Evolutionary conservation across 2,329 filamentous ascomycete species (phyloP), one percentile per base, ranked within the genome.

Genomic region (Colletotrichum neosansevieriae): DNA sequence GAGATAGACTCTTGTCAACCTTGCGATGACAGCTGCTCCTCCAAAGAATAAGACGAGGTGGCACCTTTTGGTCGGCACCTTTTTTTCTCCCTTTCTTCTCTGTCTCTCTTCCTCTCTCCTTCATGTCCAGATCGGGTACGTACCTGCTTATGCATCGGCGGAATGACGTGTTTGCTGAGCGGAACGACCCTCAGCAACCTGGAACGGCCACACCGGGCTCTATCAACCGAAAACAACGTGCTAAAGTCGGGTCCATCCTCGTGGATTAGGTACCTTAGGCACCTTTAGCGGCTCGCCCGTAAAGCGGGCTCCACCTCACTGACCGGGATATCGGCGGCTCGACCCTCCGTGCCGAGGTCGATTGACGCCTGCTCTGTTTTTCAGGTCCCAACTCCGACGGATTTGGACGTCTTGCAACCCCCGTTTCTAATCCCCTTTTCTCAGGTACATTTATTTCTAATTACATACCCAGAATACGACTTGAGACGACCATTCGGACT

Each of bases 11-110:
- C 38, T 13, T 10, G n/a, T 24, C 24, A 45, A 36, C 38, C 13
- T 53, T 69, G 66, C 66, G 66, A 69, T 69, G 66, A 42, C 66
- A 69, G 65, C 32, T 36, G 53, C 34, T 29, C 40, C 50, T 34
- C 29, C 44, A 24, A 56, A 45, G 45, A 51, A 58, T 56, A 54
- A 49, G 54, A 65, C 34, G 65, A 68, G 34, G 51, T 40, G 32
- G 3, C n/a, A 13, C 19, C 34, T 32, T 54, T 2, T 54, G 3
- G 49, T 51, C 24, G 34, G 17, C 19, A 15, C 34, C 40, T n/a
- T 10, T 58, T 49, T 36, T 49, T 7, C 29, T 29, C 6, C 7
- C 29, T 29, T 2, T 29, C 29, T 9, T 29, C 29, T 29, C 29
- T 29, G 6, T 29, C 29, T 19, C 40, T 32, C 15, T 21, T 51